Conservation (phyloP, 164 flowering plant genomes). For the Santalum album region DNA sequence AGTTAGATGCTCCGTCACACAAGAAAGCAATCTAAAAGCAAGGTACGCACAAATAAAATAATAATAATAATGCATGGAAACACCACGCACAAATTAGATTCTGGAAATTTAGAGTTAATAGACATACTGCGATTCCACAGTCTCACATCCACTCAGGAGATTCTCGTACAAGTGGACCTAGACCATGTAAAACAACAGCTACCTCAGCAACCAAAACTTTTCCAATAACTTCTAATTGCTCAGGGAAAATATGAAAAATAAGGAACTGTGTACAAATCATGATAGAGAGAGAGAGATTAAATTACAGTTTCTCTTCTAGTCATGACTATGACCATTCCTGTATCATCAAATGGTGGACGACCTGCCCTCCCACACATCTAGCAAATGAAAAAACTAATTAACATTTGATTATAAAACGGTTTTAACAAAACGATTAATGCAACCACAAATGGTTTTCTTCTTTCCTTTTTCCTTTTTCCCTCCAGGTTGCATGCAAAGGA, state of each 20-base stretch:
- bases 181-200: conserved; percentile 5
- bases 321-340: conserved; percentile 92
- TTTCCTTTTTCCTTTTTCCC: too few relatives aligned
- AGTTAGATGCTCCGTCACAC: conserved; percentile 84
- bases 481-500: too few relatives aligned
- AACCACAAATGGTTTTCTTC: too few relatives aligned
- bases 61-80: background rate
- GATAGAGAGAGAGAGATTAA: background rate
- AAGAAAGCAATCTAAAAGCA: conserved; percentile 66
- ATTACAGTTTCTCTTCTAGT: conserved; percentile 89
- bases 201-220: background rate
- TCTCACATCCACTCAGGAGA: conserved; percentile 89
- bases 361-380: conserved; percentile 99
- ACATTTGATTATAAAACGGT: background rate
- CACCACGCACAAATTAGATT: background rate
- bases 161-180: conserved; percentile 96
- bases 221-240: background rate
- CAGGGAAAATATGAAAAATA: background rate
- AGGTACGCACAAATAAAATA: conserved; percentile 4
- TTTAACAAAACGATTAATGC: too few relatives aligned
- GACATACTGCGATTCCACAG: conserved; percentile 92
- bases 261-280: background rate
- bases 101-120: conserved; percentile 2
- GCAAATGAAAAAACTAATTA: conserved; percentile 4
- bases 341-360: conserved; percentile 96